Evolutionary conservation across 2,329 filamentous ascomycete genomes (phyloP).

Genomic region (Tolypocladium cylindrosporum): DNA sequence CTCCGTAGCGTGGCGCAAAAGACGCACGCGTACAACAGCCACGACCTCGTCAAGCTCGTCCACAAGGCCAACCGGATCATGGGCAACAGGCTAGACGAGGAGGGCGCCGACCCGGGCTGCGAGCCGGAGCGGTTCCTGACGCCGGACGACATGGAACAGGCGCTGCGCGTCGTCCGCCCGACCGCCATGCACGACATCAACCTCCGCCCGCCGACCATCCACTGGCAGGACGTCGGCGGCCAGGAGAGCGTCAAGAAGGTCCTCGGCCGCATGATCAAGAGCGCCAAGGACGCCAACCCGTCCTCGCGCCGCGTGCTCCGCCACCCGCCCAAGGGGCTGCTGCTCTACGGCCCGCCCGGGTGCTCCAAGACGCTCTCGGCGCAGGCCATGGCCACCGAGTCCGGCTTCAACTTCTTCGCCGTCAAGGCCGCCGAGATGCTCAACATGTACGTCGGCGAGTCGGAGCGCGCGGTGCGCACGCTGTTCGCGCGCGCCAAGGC

Average conservation of each 20-base stretch:
- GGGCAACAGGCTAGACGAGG: constrained; percentile 13
- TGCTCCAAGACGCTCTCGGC: constrained; percentile 92
- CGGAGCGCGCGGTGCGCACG: constrained; percentile 74
- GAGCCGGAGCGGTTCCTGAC: constrained; percentile 19
- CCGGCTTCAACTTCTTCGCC: constrained; percentile 84
- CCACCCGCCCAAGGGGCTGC: constrained; percentile 66
- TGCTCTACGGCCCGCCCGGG: constrained; percentile 86
- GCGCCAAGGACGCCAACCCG: constrained; percentile 23
- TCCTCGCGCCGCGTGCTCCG: constrained; percentile 25
- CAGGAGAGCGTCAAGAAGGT: constrained; percentile 64
- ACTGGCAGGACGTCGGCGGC: constrained; percentile 82
- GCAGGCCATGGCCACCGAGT: constrained; percentile 83
- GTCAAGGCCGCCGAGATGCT: constrained; percentile 90
- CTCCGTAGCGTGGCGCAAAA: constrained; percentile 56
- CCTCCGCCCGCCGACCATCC: constrained; percentile 75
- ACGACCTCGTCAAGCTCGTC: constrained; percentile 61
- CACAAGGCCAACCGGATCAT: constrained; percentile 17
- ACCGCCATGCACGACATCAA: constrained; percentile 86
- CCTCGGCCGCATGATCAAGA: constrained; percentile 40
- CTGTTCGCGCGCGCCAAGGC: constrained; percentile 77
- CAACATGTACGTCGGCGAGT: constrained; percentile 96
- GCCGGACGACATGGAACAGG: constrained; percentile 49
- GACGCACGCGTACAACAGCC: constrained; percentile 80
- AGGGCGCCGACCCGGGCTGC: constrained; percentile 3
- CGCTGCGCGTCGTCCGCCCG: constrained; percentile 61